Evolutionary conservation across 805 yeast species (phyloP).

Genomic region (Ogataea nonfermentans): DNA sequence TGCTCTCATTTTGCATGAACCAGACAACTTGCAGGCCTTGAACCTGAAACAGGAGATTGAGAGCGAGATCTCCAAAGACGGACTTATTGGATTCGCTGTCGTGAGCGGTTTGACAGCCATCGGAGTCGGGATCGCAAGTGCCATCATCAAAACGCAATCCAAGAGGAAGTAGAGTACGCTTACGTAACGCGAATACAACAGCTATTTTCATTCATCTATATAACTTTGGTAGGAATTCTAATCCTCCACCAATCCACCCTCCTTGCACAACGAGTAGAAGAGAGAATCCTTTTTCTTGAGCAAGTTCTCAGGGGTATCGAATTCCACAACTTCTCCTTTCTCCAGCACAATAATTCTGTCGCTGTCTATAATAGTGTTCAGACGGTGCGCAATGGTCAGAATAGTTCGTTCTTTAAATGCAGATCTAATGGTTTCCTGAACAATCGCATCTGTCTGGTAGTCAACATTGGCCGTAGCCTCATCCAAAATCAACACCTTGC

Average conservation of each 20-base stretch:
- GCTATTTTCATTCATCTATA: background rate
- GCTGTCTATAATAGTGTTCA: conserved; percentile 79
- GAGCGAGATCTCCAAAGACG: conserved; percentile 81
- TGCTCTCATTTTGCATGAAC: conserved; percentile 72
- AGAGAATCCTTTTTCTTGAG: conserved; percentile 63
- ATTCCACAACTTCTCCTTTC: conserved; percentile 71
- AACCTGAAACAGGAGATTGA: conserved; percentile 75
- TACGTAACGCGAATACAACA: background rate
- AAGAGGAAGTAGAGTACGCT: conserved; percentile 10
- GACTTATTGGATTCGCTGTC: conserved; percentile 83
- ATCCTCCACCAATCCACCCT: conserved; percentile 56
- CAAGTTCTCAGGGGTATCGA: conserved; percentile 67
- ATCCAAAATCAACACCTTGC: conserved; percentile 65
- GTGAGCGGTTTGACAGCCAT: conserved; percentile 84
- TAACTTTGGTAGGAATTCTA: background rate
- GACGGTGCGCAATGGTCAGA: conserved; percentile 80
- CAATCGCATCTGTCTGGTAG: conserved; percentile 74
- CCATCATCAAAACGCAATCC: conserved; percentile 20
- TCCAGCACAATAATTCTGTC: conserved; percentile 76
- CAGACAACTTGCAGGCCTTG: conserved; percentile 75
- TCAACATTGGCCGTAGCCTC: conserved; percentile 92
- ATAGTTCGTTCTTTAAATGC: conserved; percentile 78
- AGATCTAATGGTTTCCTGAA: conserved; percentile 73
- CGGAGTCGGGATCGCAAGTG: conserved; percentile 54
- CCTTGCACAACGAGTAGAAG: conserved; percentile 77